Percentiles rank a stretch among this genome's conserved stretches.
Evolutionary conservation across 2,329 filamentous ascomycete species (phyloP).

Genomic region (Neopestalotiopsis sp.): DNA sequence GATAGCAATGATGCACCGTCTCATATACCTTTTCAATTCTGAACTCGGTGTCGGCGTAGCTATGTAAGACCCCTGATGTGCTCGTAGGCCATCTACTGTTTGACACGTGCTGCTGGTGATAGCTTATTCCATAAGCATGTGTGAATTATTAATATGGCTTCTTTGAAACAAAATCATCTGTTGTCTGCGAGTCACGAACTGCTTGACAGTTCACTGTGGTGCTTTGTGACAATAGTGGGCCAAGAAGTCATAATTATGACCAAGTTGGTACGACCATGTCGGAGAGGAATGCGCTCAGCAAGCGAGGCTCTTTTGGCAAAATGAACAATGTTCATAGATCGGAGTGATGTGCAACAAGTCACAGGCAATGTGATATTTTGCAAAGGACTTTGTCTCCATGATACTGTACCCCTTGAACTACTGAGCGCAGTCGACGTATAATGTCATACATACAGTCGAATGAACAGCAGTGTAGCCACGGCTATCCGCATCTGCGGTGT

Average conservation of each 20-base stretch:
- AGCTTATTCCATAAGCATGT: neutral
- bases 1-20: neutral
- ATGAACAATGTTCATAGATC: too few species aligned
- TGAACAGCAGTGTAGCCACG: neutral
- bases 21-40: neutral
- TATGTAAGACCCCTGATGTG: neutral
- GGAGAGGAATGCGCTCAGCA: too few species aligned
- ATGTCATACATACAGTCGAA: neutral
- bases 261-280: too few species aligned
- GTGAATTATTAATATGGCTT: neutral
- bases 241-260: too few species aligned
- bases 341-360: too few species aligned
- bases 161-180: neutral
- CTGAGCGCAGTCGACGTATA: neutral
- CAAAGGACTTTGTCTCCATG: neutral
- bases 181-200: too few species aligned
- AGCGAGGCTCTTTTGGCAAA: too few species aligned
- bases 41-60: neutral
- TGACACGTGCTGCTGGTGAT: neutral
- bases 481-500: neutral
- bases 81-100: neutral
- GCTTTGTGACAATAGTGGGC: too few species aligned
- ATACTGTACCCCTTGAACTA: neutral
- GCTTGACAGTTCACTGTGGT: too few species aligned
- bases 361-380: too few species aligned